Base-by-base conservation (phyloP, 768 basidiomycete genomes). In the Collybia sp. region DNA sequence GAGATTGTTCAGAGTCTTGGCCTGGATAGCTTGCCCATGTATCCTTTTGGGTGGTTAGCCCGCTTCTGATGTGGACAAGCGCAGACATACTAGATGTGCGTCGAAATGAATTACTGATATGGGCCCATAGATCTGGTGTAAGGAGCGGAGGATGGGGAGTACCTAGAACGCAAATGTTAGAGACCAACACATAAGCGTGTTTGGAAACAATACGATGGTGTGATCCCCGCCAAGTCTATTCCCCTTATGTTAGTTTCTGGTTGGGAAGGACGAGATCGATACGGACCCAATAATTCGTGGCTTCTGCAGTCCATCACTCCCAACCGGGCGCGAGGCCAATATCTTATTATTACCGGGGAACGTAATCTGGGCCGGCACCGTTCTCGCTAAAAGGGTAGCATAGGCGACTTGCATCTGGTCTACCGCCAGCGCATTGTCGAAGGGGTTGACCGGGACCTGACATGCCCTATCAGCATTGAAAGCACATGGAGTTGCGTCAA, bases 381-480 rank as follows among this genome's bases (percentile, higher is more conserved):
- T 66, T 32, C 88, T 75, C n/a, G 71, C 67, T 5, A 94, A 68
- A 15, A 94, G 68, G 0, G 86, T 85, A 4, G 79, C 73, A 59
- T 93, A 94, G 1, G 89, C 92, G 6, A 87, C 81, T 59, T 92
- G 82, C 67, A 95, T 88, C 61, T 93, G 90, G 53, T 90, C 86
- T 19, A 94, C 63, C 2, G 91, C 92, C 11, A 90, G 71, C 0
- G 79, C 77, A 60, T 91, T 88, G 62, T 95, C 91, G 58, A 86
- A 92, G 0, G 88, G 85, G 41, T 64, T 81, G 34, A 87, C 64
- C 5, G 93, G 92, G 11, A 91, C 77, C 85, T 89, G 44, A 12
- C 38, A 19, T 43, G 38, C 30, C 44, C 25, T 16, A 31, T 39
- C 39, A 42, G 31, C 19, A 36, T 43, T 36, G 39, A 30, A n/a